phyloP scores from a whole-genome alignment of 2,329 filamentous ascomycete genomes.

The Beauveria sp. region DNA sequence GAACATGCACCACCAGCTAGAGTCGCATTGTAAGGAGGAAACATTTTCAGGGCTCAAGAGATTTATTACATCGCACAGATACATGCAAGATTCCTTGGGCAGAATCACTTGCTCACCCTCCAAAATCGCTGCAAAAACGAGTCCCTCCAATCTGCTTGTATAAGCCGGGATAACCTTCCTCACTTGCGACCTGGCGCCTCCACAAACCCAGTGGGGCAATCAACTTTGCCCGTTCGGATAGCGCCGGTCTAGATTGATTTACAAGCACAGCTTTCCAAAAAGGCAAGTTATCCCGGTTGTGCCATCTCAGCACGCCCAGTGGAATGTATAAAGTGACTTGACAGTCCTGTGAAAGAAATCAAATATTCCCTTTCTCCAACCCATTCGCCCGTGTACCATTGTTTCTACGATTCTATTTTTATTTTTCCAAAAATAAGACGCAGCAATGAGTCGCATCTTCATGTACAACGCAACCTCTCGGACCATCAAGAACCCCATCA shows the following conservation, averaged over 20 bases:
- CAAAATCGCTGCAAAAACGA: too few relatives aligned
- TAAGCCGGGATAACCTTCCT: background rate
- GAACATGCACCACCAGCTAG: too few relatives aligned
- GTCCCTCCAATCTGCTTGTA: background rate
- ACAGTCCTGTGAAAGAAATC: background rate
- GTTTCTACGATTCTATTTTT: background rate
- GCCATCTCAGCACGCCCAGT: background rate
- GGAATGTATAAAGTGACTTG: background rate
- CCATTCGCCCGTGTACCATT: background rate
- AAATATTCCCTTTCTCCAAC: too few relatives aligned
- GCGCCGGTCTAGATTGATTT: background rate
- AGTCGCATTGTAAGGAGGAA: too few relatives aligned
- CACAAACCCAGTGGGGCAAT: background rate
- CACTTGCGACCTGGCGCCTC: too few relatives aligned
- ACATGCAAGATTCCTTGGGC: too few relatives aligned
- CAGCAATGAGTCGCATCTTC: constrained; percentile 2
- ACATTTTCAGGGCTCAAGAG: too few relatives aligned
- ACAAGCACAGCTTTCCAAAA: background rate
- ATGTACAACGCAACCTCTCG: background rate
- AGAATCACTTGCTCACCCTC: too few relatives aligned
- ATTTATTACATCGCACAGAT: too few relatives aligned
- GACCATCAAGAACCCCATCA: too few relatives aligned
- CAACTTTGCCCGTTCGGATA: background rate
- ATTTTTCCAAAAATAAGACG: background rate
- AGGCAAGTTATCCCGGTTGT: background rate